Evolutionary conservation across 495 filamentous ascomycete genomes (phyloP), one percentile per base, ranked within the genome.

Genomic region (Talaromyces liani): DNA sequence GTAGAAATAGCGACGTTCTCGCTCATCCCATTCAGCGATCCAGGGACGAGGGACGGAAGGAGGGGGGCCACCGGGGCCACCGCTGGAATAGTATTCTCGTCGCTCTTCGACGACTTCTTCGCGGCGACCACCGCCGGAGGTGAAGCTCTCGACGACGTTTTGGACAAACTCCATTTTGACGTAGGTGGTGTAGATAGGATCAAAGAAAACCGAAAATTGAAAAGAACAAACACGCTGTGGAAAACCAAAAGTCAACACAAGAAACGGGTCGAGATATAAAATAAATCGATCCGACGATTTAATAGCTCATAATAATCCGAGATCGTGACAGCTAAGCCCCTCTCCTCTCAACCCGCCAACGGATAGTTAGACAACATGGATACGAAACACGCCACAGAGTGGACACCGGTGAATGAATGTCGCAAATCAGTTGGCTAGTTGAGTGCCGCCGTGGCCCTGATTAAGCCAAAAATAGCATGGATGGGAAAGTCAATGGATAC

Each of bases 1-100:
- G 65, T 82, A 88, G 72, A 78, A 81, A 77, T 79, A 87, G 62
- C 79, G 78, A 58, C 82, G 75, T 55, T 76, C 71, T 33, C 74
- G 71, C 34, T 77, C 73, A 62, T 86, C 83, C 75, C 78, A 88
- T 34, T 70, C 75, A 1, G 82, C 75, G 24, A 74, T 68, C 85
- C 85, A 88, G 47, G 83, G 84, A 0, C 72, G 63, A 5, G 83
- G 80, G 27, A 82, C 70, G 9, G 77, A 73, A n/a, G 76, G 78
- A 66, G 75, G 79, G 67, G 78, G 74, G 39, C 60, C 55, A 0
- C 39, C 62, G 53, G 29, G 62, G 54, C 62, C 29, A 31, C 29
- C 60, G 36, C 53, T 61, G 57, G 64, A 64, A 56, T 60, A 63
- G 51, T 67, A 67, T 56, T 20, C 24, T 24, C 20, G 29, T n/a